Conservation (phyloP, 768 basidiomycete genomes). For the Sporobolomyces phaffii region DNA sequence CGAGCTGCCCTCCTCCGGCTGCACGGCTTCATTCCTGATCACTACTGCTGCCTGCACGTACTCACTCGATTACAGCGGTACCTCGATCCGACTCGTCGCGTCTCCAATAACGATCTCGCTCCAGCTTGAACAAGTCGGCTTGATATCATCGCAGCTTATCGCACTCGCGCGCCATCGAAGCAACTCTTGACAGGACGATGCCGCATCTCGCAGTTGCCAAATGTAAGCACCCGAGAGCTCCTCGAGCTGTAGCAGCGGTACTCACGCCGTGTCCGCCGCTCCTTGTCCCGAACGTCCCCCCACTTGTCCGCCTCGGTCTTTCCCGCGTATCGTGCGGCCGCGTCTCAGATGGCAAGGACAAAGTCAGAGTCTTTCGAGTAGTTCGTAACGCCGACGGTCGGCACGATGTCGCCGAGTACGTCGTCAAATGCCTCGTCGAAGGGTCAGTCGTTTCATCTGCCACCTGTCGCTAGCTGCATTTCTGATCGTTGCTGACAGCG, state of each 20-base stretch:
- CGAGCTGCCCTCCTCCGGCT: background rate
- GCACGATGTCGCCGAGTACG: slow-evolving; percentile 77
- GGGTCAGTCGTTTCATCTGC: slow-evolving; percentile 54
- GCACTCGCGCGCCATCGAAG: background rate
- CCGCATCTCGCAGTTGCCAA: slow-evolving; percentile 26
- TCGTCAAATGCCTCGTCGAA: slow-evolving; percentile 70
- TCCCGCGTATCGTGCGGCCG: background rate
- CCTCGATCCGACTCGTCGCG: no score
- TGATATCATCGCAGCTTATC: no score
- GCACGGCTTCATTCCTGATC: background rate
- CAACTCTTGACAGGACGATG: slow-evolving; percentile 16
- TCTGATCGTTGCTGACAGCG: no score
- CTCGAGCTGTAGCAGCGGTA: no score
- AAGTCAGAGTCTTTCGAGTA: slow-evolving; percentile 76
- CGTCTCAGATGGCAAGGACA: slow-evolving; percentile 66
- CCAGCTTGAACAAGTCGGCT: no score
- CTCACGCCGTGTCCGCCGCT: no score
- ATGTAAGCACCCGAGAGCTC: slow-evolving; percentile 20
- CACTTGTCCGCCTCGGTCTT: background rate
- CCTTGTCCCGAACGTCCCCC: no score
- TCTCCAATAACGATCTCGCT: no score
- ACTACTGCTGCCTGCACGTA: background rate
- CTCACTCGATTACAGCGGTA: no score
- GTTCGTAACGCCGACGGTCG: slow-evolving; percentile 53
- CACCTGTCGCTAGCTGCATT: no score